A percentile compares a stretch with the other conserved stretches of the same genome.
Evolutionary conservation across 495 filamentous ascomycete genomes (phyloP).

Genomic region (Penicillium parvum): DNA sequence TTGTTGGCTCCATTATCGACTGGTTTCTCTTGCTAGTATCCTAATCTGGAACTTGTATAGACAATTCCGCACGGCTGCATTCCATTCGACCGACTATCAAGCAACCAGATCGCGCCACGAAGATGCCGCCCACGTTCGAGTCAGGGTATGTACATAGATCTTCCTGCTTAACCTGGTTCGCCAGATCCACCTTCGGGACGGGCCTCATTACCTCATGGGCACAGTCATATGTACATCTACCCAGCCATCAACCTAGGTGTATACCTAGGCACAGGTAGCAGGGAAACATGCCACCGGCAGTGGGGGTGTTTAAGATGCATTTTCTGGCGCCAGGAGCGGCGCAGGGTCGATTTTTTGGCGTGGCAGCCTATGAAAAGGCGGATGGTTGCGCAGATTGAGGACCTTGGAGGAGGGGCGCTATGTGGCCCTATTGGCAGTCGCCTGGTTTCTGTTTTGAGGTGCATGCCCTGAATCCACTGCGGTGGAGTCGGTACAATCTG

Average conservation of each 20-base stretch:
- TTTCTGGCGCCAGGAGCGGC: slow-evolving; percentile 27
- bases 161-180: neutral
- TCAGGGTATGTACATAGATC: slow-evolving; percentile 7
- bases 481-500: slow-evolving; percentile 7
- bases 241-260: too few species aligned
- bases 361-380: slow-evolving; percentile 21
- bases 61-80: too few species aligned
- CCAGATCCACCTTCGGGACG: slow-evolving; percentile 17
- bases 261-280: too few species aligned
- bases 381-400: slow-evolving; percentile 16
- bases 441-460: slow-evolving; percentile 2
- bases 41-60: neutral
- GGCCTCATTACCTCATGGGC: slow-evolving; percentile 20
- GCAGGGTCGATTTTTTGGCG: slow-evolving; percentile 6
- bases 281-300: neutral
- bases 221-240: too few species aligned
- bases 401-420: slow-evolving; percentile 27
- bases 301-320: slow-evolving; percentile 3
- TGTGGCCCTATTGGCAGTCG: slow-evolving; percentile 18
- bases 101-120: slow-evolving; percentile 12
- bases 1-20: neutral
- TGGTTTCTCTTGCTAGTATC: neutral
- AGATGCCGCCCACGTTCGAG: slow-evolving; percentile 6
- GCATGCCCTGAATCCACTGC: slow-evolving; percentile 1
- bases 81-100: too few species aligned